Percentiles rank a stretch among this genome's conserved stretches.
Evolutionary conservation across 768 basidiomycete species (phyloP).

Genomic region (Mycena galericulata): DNA sequence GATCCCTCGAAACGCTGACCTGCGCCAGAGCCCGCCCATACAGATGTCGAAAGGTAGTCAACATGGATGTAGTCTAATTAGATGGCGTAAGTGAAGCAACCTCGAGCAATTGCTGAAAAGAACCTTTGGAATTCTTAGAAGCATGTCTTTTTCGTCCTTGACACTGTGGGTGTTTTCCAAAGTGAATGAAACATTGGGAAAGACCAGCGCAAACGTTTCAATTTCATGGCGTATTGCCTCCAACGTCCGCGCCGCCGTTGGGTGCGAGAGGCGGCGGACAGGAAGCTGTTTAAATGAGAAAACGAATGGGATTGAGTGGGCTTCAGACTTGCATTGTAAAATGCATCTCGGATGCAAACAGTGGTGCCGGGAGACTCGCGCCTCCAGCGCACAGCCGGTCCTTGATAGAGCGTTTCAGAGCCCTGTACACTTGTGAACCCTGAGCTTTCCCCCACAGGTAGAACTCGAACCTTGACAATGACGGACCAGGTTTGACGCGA

Average conservation of each 20-base stretch:
- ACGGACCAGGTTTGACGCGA: slow-evolving; percentile 80
- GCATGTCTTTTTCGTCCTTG: slow-evolving; percentile 56
- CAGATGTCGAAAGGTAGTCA: slow-evolving; percentile 77
- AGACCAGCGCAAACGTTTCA: slow-evolving; percentile 79
- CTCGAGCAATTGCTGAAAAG: slow-evolving; percentile 21
- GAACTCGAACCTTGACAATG: slow-evolving; percentile 73
- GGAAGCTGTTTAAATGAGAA: slow-evolving; percentile 67
- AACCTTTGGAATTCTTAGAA: slow-evolving; percentile 78
- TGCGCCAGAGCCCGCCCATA: slow-evolving; percentile 80
- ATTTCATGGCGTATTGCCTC: slow-evolving; percentile 79
- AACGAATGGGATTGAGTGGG: slow-evolving; percentile 15
- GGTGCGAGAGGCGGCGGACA: slow-evolving; percentile 81
- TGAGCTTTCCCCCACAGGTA: neutral
- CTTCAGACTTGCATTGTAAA: slow-evolving; percentile 76
- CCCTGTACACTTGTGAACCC: slow-evolving; percentile 57
- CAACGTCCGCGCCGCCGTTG: slow-evolving; percentile 66
- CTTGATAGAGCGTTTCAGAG: slow-evolving; percentile 74
- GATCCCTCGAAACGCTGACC: slow-evolving; percentile 54
- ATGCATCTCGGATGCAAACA: slow-evolving; percentile 88
- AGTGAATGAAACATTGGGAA: slow-evolving; percentile 76
- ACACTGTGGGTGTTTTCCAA: slow-evolving; percentile 65
- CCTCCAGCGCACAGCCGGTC: slow-evolving; percentile 81
- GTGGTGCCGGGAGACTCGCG: slow-evolving; percentile 82
- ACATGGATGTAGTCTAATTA: slow-evolving; percentile 69
- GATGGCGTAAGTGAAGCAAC: neutral